Base-by-base conservation (phyloP, 2,329 filamentous ascomycete genomes). In the Monilinia fructigena region DNA sequence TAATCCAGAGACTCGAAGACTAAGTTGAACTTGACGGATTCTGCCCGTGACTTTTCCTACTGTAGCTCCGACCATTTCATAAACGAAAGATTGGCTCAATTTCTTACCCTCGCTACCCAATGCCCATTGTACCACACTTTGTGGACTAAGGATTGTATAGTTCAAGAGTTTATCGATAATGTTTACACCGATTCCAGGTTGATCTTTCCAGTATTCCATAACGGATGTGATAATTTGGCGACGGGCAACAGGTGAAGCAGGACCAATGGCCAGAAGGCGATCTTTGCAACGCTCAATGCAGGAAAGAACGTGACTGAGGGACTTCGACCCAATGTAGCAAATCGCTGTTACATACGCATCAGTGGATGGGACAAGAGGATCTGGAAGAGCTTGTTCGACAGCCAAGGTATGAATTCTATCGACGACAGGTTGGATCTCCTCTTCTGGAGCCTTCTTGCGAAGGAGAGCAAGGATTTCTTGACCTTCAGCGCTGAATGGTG, bases 91-190 rank as follows among this genome's bases (percentile, higher is more conserved):
- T 72, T 90, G 85, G 14, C 89, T 86, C 16, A 99, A 85, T 55
- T 71, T 69, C 3, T 85, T 84, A 2, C 86, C 85, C 26, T 85
- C 82, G 69, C 92, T 78, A 23, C 78, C 82, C 16, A 99, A 83
- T 0, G 92, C 92, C 95, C 95, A 99, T 74, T 96, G 89, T 58
- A 97, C 85, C 38, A 99, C 93, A 20, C 89, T 89, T 66, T 88
- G 82, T 0, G 95, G 95, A 11, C 90, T 93, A 47, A 99, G 83
- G 73, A 99, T 97, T 18, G 91, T 93, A 80, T 97, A 99, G 80
- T 98, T 99, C 72, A 99, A 88, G 6, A 99, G 85, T 79, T 98
- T 98, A 81, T 98, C 94, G 67, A 98, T 85, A 73, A 99, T 96
- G 72, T 91, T 91, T 72, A 98, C 86, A 3, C 93, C 95, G 54